Percentiles rank a stretch among this genome's conserved stretches.
Conservation (phyloP, 2,329 filamentous ascomycete genomes). For the Verticillium zaregamsianum region DNA sequence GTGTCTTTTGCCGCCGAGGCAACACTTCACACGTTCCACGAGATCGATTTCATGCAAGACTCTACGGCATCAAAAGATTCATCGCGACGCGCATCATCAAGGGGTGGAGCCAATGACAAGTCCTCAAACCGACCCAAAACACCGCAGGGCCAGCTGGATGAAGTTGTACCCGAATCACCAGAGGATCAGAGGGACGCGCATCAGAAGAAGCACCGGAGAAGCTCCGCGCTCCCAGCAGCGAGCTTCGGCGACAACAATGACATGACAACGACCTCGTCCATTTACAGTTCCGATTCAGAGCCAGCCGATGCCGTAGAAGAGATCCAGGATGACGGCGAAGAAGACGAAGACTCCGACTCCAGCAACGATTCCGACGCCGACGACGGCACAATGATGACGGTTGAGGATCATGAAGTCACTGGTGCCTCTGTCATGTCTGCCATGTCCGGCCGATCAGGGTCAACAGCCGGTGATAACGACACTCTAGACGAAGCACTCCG, state of each 20-base stretch:
- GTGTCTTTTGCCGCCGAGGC: constrained; percentile 98
- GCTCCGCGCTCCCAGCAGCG: constrained; percentile 62
- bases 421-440: constrained; percentile 62
- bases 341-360: constrained; percentile 35
- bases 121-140: constrained; percentile 43
- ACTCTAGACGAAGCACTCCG: constrained; percentile 74
- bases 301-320: constrained; percentile 51
- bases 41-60: constrained; percentile 83
- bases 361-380: constrained; percentile 60
- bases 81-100: constrained; percentile 67
- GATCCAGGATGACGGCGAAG: constrained; percentile 38
- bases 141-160: constrained; percentile 43
- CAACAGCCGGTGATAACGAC: constrained; percentile 52
- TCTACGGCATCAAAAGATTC: constrained; percentile 77
- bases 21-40: constrained; percentile 95
- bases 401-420: constrained; percentile 75
- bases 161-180: constrained; percentile 53
- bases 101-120: constrained; percentile 25
- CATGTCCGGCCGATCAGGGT: constrained; percentile 55
- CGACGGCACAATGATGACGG: constrained; percentile 75
- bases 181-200: constrained; percentile 51
- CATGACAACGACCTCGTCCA: constrained; percentile 69
- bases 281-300: constrained; percentile 67
- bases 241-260: constrained; percentile 64
- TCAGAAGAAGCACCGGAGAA: constrained; percentile 57